Evolutionary conservation across 305 asterid genomes (phyloP), one percentile per base, ranked within the genome.

Genomic region (Striga hermonthica): DNA sequence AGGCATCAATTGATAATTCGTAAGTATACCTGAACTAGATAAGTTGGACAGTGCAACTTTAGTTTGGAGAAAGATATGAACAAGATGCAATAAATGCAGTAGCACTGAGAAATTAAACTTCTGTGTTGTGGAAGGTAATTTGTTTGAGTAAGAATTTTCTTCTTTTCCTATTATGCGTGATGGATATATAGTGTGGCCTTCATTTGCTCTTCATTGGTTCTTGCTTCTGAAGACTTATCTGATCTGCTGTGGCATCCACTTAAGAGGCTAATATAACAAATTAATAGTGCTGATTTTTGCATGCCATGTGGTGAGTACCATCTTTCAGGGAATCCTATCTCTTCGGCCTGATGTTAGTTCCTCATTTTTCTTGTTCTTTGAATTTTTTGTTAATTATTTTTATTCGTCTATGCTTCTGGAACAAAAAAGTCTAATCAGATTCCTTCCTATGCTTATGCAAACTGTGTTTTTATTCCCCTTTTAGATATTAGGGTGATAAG

Each of bases 341-440:
- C 54, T 12, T 28, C 58, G 40, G 15, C 37, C 43, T 34, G 31
- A 40, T 22, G 22, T 13, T 7, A 59, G 37, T 8, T 60, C 34
- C 64, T 15, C 43, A 49, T 13, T 59, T 1, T 22, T 14, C 53
- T 4, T 60, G 38, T 12, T 39, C 31, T 22, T 22, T 22, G 31
- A 22, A 22, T 22, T 7, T 7, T 5, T 44, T 58, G 14, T 59
- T 9, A 4, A 10, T 39, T 68, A 12, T 68, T 16, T 58, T 35
- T 49, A 22, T 22, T 12, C 13, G 7, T 3, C 9, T 64, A 35
- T 36, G 50, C 39, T 28, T 35, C 61, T 36, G 34, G 4, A 43
- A 56, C 56, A 44, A 12, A 44, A 40, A 43, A 54, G 8, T 55
- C 45, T 55, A 53, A 65, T 70, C 54, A 57, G 60, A 48, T 41